These are phyloP conservation scores for Eucalyptus melliodora DNA, from an alignment of 345 rosid species.

Conservation along the genomic window DNA sequence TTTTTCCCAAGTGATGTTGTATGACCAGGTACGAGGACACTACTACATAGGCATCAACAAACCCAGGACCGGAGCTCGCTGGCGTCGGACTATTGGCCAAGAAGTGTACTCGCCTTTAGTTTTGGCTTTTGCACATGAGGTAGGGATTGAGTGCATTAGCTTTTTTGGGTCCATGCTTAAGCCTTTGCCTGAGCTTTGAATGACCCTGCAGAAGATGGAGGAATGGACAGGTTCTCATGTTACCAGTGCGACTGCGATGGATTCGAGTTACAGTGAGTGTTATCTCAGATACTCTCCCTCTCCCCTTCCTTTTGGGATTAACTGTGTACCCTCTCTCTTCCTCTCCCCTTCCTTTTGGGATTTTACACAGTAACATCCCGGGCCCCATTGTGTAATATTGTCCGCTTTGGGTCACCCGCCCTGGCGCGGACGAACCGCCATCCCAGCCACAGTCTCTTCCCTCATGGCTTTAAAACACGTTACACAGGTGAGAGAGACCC, in stretches of 20 bases:
- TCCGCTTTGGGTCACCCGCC: too few relatives aligned
- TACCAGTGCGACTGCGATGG: constrained; percentile 36
- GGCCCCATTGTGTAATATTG: too few relatives aligned
- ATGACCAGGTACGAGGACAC: constrained; percentile 57
- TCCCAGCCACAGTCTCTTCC: too few relatives aligned
- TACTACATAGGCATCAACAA: constrained; percentile 50
- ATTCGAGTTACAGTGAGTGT: constrained; percentile 44
- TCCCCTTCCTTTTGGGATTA: background rate
- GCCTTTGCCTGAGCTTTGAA: background rate
- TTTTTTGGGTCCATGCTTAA: background rate
- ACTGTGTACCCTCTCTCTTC: background rate
- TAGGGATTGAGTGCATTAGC: background rate
- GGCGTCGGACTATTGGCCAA: constrained; percentile 80
- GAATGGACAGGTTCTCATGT: constrained; percentile 39
- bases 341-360: background rate
- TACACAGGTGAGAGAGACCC: too few relatives aligned
- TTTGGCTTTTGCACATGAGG: constrained; percentile 70
- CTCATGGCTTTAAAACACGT: too few relatives aligned
- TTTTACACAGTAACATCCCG: too few relatives aligned
- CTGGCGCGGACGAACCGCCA: too few relatives aligned
- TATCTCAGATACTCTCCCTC: constrained; percentile 29
- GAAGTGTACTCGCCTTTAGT: constrained; percentile 70
- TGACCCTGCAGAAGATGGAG: constrained; percentile 14
- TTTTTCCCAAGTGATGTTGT: background rate
- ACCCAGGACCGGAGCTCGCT: constrained; percentile 43